Evolutionary conservation across 805 yeast genomes (phyloP).

Genomic region (Cyberlindnera subsufficiens): DNA sequence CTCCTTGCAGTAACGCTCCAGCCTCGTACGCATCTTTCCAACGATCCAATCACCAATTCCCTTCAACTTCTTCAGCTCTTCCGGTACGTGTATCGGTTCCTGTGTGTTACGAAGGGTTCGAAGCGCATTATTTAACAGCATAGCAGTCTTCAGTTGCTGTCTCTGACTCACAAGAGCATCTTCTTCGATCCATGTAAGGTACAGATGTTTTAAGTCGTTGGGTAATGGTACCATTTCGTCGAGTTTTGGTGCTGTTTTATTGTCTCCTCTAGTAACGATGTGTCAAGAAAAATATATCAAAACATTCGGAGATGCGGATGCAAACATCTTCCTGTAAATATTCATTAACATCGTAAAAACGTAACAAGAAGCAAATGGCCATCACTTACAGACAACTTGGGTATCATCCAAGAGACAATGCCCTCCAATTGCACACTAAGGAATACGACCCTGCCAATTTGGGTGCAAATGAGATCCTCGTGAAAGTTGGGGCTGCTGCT

Average conservation of each 20-base stretch:
- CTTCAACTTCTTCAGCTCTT: constrained; percentile 51
- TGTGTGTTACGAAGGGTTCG: constrained; percentile 42
- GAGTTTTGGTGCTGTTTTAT: not conserved
- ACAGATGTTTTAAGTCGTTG: constrained; percentile 43
- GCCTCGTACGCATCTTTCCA: constrained; percentile 37
- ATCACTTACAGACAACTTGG: constrained; percentile 11
- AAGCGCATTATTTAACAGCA: constrained; percentile 51
- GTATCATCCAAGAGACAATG: constrained; percentile 9
- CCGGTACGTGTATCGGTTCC: constrained; percentile 44
- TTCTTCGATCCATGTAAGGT: constrained; percentile 54
- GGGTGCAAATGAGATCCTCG: constrained; percentile 34
- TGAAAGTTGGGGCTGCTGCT: constrained; percentile 44
- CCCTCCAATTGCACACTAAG: constrained; percentile 4
- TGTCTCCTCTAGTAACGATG: too few species aligned
- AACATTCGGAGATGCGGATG: too few species aligned
- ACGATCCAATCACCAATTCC: constrained; percentile 73
- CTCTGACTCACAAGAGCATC: constrained; percentile 38
- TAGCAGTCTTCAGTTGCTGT: constrained; percentile 46
- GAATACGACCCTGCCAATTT: constrained; percentile 15
- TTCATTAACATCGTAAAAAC: too few species aligned
- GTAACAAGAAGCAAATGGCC: too few species aligned
- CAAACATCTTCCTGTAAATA: too few species aligned
- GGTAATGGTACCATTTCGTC: constrained; percentile 26
- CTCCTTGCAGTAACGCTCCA: constrained; percentile 51
- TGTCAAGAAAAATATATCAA: too few species aligned